phyloP scores from a whole-genome alignment of 768 basidiomycete genomes.

The Suillus plorans region DNA sequence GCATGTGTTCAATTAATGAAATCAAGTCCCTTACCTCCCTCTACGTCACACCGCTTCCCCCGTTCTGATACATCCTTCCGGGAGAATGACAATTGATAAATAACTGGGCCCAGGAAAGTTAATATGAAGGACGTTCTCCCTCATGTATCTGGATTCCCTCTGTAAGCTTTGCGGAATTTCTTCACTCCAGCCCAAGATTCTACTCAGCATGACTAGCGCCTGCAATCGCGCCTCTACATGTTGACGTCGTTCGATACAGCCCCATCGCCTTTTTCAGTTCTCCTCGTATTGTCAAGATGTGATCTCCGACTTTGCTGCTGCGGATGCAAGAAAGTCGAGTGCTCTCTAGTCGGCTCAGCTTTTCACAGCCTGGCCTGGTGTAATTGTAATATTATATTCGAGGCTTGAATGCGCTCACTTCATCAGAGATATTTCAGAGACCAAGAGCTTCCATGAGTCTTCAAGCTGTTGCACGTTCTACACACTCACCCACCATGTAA shows the following conservation, averaged over 20 bases:
- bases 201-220: neutral
- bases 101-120: constrained; percentile 35
- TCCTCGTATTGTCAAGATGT: constrained; percentile 25
- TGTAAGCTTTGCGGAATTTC: constrained; percentile 19
- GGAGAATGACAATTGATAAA: constrained; percentile 40
- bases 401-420: constrained; percentile 5
- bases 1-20: neutral
- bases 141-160: constrained; percentile 39
- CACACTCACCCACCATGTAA: neutral
- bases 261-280: constrained; percentile 36
- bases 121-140: constrained; percentile 39
- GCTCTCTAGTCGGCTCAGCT: constrained; percentile 15
- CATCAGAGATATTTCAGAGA: constrained; percentile 6
- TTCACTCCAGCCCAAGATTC: neutral
- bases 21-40: neutral
- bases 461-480: no score
- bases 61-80: constrained; percentile 35
- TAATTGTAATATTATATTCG: no score
- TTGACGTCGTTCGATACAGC: constrained; percentile 28
- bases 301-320: constrained; percentile 25
- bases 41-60: constrained; percentile 33
- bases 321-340: constrained; percentile 17
- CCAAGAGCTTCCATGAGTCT: constrained; percentile 7
- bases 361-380: constrained; percentile 28
- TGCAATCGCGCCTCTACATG: no score